Base-by-base conservation (phyloP, 2,329 filamentous ascomycete genomes). In the Penicillium nordicum region DNA sequence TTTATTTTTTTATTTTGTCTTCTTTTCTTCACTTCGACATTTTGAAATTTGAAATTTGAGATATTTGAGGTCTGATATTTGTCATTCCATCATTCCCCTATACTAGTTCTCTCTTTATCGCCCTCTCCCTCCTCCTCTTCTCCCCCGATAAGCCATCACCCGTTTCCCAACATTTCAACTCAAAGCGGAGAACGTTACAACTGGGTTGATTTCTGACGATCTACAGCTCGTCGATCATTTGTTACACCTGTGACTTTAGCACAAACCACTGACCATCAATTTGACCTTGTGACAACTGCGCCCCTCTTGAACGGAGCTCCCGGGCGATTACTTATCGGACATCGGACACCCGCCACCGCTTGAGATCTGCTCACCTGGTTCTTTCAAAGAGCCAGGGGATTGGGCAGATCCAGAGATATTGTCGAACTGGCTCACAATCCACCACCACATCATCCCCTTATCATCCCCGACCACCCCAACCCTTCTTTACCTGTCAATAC, bases 391-490 rank as follows among this genome's bases (percentile, higher is more conserved):
- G 72, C 74, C 73, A 73, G 74, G 70, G 62, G 65, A 69, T 67
- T 71, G 69, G 69, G 73, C 74, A 75, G 67, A 67, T 69, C 67
- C 66, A 77, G 46, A 56, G 27, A 62, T 78, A 77, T 75, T 75
- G 78, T 85, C 85, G 87, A 85, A 82, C 87, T 90, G 88, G 88
- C 87, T 82, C 82, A 88, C 84, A 82, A 85, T 80, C 79, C 71
- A 73, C 29, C 53, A 37, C 78, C 82, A 76, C 78, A 77, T 72
- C 75, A 77, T 73, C 74, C 83, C 82, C 83, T 82, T 82, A 79
- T 81, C 84, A 79, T 81, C 79, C 78, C 87, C 84, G 87, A 86
- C 85, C 76, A 82, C 80, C 82, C 84, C 81, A 75, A 81, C 77
- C 80, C 78, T 72, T 80, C 83, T 80, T 81, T 77, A 65, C 74